Evolutionary conservation across 2,329 filamentous ascomycete genomes (phyloP).

Genomic region (Diaporthe destruens): DNA sequence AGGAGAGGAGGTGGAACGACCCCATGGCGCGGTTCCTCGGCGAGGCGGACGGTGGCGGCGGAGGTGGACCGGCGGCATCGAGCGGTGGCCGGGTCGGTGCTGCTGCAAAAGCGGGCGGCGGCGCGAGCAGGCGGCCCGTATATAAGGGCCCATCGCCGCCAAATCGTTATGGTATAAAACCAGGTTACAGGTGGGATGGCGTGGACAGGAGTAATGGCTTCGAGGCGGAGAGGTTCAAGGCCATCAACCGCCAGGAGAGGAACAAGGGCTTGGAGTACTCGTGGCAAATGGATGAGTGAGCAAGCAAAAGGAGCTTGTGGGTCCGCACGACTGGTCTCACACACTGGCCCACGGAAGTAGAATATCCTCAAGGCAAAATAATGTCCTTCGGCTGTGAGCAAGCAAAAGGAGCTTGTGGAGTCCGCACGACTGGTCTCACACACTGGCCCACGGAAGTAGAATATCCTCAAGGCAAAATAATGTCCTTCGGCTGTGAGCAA

Average conservation of each 20-base stretch:
- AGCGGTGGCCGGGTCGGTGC: constrained; percentile 48
- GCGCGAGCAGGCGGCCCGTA: constrained; percentile 64
- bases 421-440: not conserved
- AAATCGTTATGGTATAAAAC: constrained; percentile 93
- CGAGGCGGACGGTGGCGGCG: constrained; percentile 55
- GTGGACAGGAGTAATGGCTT: constrained; percentile 95
- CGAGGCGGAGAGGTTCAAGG: constrained; percentile 92
- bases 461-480: not conserved
- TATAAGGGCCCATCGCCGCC: constrained; percentile 87
- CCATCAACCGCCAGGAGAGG: constrained; percentile 81
- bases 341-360: not conserved
- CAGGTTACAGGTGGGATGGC: constrained; percentile 96
- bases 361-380: not conserved
- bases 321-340: not conserved
- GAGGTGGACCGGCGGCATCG: constrained; percentile 43
- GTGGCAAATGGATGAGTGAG: constrained; percentile 95
- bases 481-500: too few relatives aligned
- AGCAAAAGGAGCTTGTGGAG: not conserved
- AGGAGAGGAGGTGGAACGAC: constrained; percentile 88
- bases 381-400: too few relatives aligned
- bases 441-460: not conserved
- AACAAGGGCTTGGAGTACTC: constrained; percentile 86
- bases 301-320: constrained; percentile 21
- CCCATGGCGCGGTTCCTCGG: constrained; percentile 85
- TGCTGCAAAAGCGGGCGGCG: constrained; percentile 47